Percentiles rank a stretch among this genome's conserved stretches.
These are phyloP conservation scores for Chrysanthemum lavandulifolium DNA, from an alignment of 129 eudicot species.

Conservation along the genomic window DNA sequence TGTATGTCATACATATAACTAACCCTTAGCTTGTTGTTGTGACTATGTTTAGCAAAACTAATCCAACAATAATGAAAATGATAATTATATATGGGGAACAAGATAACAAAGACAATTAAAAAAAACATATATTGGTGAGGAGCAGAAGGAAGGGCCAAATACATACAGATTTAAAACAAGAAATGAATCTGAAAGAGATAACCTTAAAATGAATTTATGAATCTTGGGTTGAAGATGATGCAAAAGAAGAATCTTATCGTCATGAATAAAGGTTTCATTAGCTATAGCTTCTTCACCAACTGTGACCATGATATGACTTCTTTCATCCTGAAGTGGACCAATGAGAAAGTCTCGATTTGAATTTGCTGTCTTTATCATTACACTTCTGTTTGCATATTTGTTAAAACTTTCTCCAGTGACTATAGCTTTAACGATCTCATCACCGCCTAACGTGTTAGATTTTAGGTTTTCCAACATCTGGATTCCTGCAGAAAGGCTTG, in stretches of 20 bases:
- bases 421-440: conserved; percentile 18
- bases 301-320: conserved; percentile 79
- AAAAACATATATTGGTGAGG: neutral
- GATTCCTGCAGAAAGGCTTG: conserved; percentile 74
- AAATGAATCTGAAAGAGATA: neutral
- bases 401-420: conserved; percentile 24
- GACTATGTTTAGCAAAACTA: neutral
- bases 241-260: conserved; percentile 4
- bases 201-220: neutral
- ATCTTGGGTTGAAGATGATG: neutral
- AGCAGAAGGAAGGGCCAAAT: too few species aligned
- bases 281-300: conserved; percentile 60
- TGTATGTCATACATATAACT: too few species aligned
- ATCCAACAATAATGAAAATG: neutral
- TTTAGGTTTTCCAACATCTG: conserved; percentile 49
- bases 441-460: conserved; percentile 33
- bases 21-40: too few species aligned
- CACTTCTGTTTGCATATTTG: conserved; percentile 16
- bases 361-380: conserved; percentile 48
- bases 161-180: too few species aligned
- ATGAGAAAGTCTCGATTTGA: conserved; percentile 44
- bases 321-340: conserved; percentile 54
- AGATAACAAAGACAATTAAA: neutral
- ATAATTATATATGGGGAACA: neutral
- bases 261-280: conserved; percentile 47